Evolutionary conservation across 179 eudicot species (phyloP).

Genomic region (Silene vulgaris): DNA sequence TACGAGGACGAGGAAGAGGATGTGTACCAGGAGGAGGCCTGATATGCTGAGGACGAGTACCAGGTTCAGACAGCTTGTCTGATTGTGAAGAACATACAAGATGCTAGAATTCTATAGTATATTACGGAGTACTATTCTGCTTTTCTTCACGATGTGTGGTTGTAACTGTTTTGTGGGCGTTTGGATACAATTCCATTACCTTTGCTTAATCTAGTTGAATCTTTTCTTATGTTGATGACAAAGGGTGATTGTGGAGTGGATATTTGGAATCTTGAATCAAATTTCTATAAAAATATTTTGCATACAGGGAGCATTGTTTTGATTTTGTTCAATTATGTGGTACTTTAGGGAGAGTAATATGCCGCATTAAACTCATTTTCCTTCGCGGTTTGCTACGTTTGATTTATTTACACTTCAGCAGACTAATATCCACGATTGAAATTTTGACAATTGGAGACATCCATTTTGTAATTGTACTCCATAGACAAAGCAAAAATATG

Average conservation of each 20-base stretch:
- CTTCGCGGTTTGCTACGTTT: too few relatives aligned
- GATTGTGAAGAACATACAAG: slow-evolving; percentile 22
- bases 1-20: slow-evolving; percentile 35
- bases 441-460: too few relatives aligned
- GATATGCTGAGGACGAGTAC: background rate
- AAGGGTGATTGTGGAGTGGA: background rate
- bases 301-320: too few relatives aligned
- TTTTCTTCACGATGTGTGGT: slow-evolving; percentile 11
- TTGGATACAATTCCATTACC: background rate
- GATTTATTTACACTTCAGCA: too few relatives aligned
- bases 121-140: slow-evolving; percentile 8
- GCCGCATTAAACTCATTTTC: too few relatives aligned
- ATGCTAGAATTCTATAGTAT: slow-evolving; percentile 14
- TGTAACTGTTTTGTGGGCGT: slow-evolving; percentile 15
- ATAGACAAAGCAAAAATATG: too few relatives aligned
- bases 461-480: too few relatives aligned
- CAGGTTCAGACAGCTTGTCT: slow-evolving; percentile 25
- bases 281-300: background rate
- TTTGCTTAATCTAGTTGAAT: too few relatives aligned
- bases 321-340: too few relatives aligned
- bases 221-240: too few relatives aligned
- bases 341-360: too few relatives aligned
- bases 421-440: too few relatives aligned
- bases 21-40: slow-evolving; percentile 26
- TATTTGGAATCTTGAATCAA: background rate